These are phyloP conservation scores for Nakazawaea anatomiae DNA, from an alignment of 805 yeast species.

Conservation along the genomic window DNA sequence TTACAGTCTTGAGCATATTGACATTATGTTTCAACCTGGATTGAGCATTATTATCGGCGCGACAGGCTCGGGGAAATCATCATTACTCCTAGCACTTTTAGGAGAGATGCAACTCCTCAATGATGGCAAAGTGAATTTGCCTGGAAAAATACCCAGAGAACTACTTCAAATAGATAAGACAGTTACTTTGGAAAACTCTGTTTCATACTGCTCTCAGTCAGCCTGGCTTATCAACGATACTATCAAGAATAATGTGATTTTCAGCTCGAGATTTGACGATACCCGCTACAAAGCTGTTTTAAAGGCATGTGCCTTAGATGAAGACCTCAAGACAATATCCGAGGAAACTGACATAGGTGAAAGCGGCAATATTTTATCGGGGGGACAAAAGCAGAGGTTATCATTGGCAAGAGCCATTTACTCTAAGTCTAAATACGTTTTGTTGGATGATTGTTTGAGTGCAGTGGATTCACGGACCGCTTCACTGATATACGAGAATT, in stretches of 20 bases:
- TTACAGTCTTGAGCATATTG: slow-evolving; percentile 72
- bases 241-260: slow-evolving; percentile 74
- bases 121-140: slow-evolving; percentile 68
- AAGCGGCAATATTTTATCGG: slow-evolving; percentile 92
- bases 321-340: slow-evolving; percentile 81
- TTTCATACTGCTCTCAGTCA: slow-evolving; percentile 92
- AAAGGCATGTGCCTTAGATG: slow-evolving; percentile 79
- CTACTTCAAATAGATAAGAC: slow-evolving; percentile 59
- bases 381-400: slow-evolving; percentile 96
- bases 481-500: slow-evolving; percentile 84
- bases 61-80: slow-evolving; percentile 94
- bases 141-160: slow-evolving; percentile 71
- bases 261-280: slow-evolving; percentile 65
- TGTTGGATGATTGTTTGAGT: slow-evolving; percentile 90
- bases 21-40: slow-evolving; percentile 63
- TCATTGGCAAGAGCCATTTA: slow-evolving; percentile 93
- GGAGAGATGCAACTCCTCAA: slow-evolving; percentile 82
- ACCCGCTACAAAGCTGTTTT: slow-evolving; percentile 73
- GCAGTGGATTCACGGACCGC: slow-evolving; percentile 98
- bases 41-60: slow-evolving; percentile 88
- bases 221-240: slow-evolving; percentile 96
- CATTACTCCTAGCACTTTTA: slow-evolving; percentile 78
- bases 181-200: slow-evolving; percentile 85
- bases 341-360: slow-evolving; percentile 95
- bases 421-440: slow-evolving; percentile 71